Evolutionary conservation across 768 basidiomycete species (phyloP), one percentile per base, ranked within the genome.

Genomic region (Ramaria sp.): DNA sequence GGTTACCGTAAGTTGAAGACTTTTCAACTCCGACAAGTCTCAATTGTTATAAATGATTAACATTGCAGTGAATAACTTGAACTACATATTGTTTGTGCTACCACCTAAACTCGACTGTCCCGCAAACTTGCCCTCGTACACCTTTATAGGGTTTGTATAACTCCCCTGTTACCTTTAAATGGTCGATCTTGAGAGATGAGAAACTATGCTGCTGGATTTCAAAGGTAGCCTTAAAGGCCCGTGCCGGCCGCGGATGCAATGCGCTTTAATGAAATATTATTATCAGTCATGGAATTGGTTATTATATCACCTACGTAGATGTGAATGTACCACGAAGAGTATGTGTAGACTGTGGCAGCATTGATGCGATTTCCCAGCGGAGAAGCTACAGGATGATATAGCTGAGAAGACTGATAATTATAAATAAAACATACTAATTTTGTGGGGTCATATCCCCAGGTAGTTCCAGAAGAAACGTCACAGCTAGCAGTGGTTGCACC

Each of bases 121-220:
- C 87, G n/a, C 70, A 65, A 30, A 78, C 78, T 38, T 75, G 72
- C 43, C 82, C 80, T 63, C 91, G 73, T 49, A 96, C 85, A 15
- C 93, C 93, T 67, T 94, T 95, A 70, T 87, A 96, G 10, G 88
- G 87, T 67, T 94, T 95, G 67, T 94, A 94, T 10, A 67, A 68
- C 65, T 93, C 89, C 12, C 85, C 83, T 1, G 74, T 82, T 25
- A 89, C 70, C 66, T 82, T 89, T 42, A 95, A 76, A 61, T 92
- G 86, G 56, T 93, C 88, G 3, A 95, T 83, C 61, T 86, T 88
- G 44, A 95, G 71, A 18, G 85, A 76, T 5, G 89, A 90, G 65
- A 84, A 88, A 34, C 82, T 82, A 62, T 86, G 71, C 47, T 72
- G 77, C 22, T 81, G 77, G 27, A 92, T 75, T 41, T 82, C 78